These are phyloP conservation scores for Helotiales sp. DNA, from an alignment of 2,329 filamentous ascomycete genomes.

Conservation along the genomic window DNA sequence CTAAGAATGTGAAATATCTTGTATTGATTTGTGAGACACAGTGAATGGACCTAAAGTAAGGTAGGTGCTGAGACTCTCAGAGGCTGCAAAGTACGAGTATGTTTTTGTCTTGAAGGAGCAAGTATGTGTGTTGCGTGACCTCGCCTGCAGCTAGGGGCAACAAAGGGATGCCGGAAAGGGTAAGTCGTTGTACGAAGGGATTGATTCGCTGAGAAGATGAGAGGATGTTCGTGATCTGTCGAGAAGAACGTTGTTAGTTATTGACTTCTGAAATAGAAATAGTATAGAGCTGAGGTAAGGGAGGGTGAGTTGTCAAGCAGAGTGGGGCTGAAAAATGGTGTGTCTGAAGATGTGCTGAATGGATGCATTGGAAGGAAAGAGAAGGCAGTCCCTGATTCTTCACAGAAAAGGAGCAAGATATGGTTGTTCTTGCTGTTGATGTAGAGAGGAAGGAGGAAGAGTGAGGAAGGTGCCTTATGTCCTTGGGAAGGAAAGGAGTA, in stretches of 20 bases:
- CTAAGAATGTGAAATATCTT: neutral
- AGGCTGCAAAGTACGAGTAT: neutral
- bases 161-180: conserved; percentile 1
- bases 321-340: neutral
- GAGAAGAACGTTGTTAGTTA: neutral
- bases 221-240: neutral
- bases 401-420: neutral
- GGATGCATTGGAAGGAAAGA: neutral
- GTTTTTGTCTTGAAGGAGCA: neutral
- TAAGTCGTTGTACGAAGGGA: neutral
- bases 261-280: neutral
- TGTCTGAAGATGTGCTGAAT: neutral
- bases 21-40: neutral
- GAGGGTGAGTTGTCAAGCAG: neutral
- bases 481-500: neutral
- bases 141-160: neutral
- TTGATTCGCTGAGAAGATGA: too few relatives aligned
- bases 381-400: neutral
- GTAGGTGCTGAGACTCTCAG: neutral
- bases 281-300: neutral
- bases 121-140: neutral
- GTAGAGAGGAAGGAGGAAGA: neutral
- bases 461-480: neutral
- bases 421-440: neutral
- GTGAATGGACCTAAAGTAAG: neutral